A percentile compares a stretch with the other conserved stretches of the same genome.
These are phyloP conservation scores for Myriosclerotinia curreyana DNA, from an alignment of 2,329 filamentous ascomycete genomes.

Conservation along the genomic window DNA sequence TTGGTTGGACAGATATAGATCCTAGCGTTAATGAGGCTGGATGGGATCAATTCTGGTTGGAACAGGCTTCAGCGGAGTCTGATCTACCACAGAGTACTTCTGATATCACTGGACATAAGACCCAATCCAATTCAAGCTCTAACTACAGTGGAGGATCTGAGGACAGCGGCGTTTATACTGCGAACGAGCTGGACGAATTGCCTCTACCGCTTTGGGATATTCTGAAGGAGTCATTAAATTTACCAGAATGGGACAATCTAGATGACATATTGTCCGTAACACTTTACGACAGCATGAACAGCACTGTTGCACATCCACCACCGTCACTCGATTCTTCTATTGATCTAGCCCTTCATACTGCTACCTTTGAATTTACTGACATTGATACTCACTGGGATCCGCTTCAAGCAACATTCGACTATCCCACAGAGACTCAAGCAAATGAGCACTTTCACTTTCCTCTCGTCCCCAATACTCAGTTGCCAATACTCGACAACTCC, in stretches of 20 bases:
- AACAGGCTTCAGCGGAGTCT: background rate
- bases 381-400: background rate
- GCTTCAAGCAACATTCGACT: background rate
- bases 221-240: background rate
- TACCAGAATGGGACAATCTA: background rate
- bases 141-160: background rate
- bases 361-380: background rate
- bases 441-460: background rate
- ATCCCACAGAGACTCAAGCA: background rate
- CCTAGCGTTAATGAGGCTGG: background rate
- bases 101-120: background rate
- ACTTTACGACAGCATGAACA: background rate
- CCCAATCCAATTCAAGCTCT: background rate
- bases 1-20: background rate
- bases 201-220: background rate
- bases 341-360: background rate
- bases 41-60: background rate
- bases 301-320: background rate
- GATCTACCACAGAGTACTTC: background rate
- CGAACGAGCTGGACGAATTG: background rate
- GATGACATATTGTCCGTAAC: background rate
- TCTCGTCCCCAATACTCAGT: background rate
- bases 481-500: background rate
- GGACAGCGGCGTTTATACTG: background rate
- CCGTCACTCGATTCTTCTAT: background rate